Evolutionary conservation across 2,329 filamentous ascomycete species (phyloP).

Genomic region (Botrytis hyacinthi): DNA sequence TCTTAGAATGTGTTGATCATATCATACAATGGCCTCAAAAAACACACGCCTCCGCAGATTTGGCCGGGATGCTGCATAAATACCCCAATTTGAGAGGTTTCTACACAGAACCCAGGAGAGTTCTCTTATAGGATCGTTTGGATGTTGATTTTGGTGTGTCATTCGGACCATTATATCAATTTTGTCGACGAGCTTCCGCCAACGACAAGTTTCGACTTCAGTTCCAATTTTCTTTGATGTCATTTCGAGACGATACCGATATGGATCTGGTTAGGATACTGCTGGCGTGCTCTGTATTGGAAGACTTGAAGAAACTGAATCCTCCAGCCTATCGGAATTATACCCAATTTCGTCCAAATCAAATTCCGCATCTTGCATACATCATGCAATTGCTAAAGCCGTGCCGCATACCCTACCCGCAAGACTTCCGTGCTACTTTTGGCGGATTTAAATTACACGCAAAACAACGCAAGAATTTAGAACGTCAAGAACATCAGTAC

Average conservation of each 20-base stretch:
- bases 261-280: conserved; percentile 45
- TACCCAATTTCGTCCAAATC: conserved; percentile 39
- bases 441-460: conserved; percentile 10
- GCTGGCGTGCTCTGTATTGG: conserved; percentile 45
- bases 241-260: conserved; percentile 43
- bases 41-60: conserved; percentile 31
- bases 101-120: conserved; percentile 32
- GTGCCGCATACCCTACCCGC: conserved; percentile 36
- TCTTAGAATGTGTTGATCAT: conserved; percentile 32
- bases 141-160: conserved; percentile 40
- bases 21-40: conserved; percentile 32
- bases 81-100: conserved; percentile 44
- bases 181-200: conserved; percentile 36
- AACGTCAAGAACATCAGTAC: conserved; percentile 37
- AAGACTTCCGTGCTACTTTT: conserved; percentile 28
- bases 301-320: conserved; percentile 41
- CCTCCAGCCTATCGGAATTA: conserved; percentile 42
- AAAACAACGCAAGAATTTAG: conserved; percentile 24
- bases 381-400: conserved; percentile 40
- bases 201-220: conserved; percentile 42
- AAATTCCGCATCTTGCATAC: conserved; percentile 38
- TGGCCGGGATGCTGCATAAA: conserved; percentile 36
- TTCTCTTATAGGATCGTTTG: conserved; percentile 44
- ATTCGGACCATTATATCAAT: conserved; percentile 46
- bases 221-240: conserved; percentile 48